phyloP scores from a whole-genome alignment of 2,329 filamentous ascomycete genomes.

The Helicocarpus griseus region DNA sequence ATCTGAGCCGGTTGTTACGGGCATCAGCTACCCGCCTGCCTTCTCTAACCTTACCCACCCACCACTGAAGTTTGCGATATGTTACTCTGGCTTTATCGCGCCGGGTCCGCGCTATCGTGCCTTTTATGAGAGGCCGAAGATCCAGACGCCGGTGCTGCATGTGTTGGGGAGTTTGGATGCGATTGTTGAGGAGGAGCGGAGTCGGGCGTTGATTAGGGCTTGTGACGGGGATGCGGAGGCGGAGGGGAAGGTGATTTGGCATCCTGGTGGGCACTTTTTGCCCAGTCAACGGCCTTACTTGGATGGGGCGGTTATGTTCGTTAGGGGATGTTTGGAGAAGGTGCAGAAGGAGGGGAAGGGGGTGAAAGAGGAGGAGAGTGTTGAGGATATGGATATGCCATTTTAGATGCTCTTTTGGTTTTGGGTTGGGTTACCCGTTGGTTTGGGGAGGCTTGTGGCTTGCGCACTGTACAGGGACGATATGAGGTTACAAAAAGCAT shows the following conservation, averaged over 20 bases:
- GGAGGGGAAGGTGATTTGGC: conserved; percentile 50
- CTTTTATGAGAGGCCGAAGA: conserved; percentile 60
- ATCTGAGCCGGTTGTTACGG: conserved; percentile 19
- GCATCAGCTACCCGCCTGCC: conserved; percentile 43
- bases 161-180: conserved; percentile 76
- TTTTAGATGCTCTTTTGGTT: conserved; percentile 34
- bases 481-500: not conserved
- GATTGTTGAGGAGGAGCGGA: conserved; percentile 72
- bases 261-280: conserved; percentile 86
- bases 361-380: conserved; percentile 43
- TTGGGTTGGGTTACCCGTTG: not conserved
- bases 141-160: conserved; percentile 70
- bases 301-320: conserved; percentile 64
- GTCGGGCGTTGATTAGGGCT: conserved; percentile 55
- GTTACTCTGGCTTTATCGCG: conserved; percentile 69
- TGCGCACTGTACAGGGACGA: not conserved
- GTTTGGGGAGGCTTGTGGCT: not conserved
- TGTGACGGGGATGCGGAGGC: conserved; percentile 47
- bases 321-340: conserved; percentile 44
- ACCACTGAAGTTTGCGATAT: conserved; percentile 59
- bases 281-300: conserved; percentile 75
- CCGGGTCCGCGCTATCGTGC: conserved; percentile 52
- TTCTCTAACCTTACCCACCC: conserved; percentile 40
- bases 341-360: conserved; percentile 12
- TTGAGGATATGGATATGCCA: conserved; percentile 60